These are phyloP conservation scores for Aquilaria yunnanensis DNA, from an alignment of 345 rosid species.

Conservation along the genomic window DNA sequence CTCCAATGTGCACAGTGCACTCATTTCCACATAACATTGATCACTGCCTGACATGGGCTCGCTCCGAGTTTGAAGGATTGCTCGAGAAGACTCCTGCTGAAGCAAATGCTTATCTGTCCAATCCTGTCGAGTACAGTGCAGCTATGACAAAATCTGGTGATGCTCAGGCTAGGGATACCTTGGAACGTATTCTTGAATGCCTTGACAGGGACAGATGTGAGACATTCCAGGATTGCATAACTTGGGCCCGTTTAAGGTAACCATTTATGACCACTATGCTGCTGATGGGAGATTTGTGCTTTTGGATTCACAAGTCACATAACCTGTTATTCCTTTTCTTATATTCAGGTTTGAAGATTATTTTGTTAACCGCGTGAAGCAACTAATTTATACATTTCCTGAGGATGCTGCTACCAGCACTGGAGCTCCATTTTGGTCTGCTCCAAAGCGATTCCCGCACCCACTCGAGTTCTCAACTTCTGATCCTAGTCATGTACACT, in stretches of 20 bases:
- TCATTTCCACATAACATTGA: constrained; percentile 96
- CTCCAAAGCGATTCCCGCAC: constrained; percentile 68
- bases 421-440: constrained; percentile 76
- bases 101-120: constrained; percentile 71
- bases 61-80: constrained; percentile 90
- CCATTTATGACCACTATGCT: background rate
- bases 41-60: constrained; percentile 94
- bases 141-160: constrained; percentile 73
- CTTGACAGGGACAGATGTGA: constrained; percentile 75
- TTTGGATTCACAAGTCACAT: constrained; percentile 26
- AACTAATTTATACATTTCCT: constrained; percentile 70
- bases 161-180: constrained; percentile 82
- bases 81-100: constrained; percentile 91
- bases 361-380: constrained; percentile 77
- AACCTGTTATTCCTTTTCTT: constrained; percentile 2
- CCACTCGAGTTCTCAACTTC: constrained; percentile 58
- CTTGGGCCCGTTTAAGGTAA: constrained; percentile 86
- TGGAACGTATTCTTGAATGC: constrained; percentile 73
- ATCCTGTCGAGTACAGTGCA: constrained; percentile 53
- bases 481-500: constrained; percentile 69
- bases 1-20: constrained; percentile 96
- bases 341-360: constrained; percentile 79
- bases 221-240: constrained; percentile 73
- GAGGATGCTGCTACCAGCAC: constrained; percentile 76
- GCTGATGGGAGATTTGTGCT: constrained; percentile 8